Base-by-base conservation (phyloP, 768 basidiomycete genomes). In the Tylopilus felleus region DNA sequence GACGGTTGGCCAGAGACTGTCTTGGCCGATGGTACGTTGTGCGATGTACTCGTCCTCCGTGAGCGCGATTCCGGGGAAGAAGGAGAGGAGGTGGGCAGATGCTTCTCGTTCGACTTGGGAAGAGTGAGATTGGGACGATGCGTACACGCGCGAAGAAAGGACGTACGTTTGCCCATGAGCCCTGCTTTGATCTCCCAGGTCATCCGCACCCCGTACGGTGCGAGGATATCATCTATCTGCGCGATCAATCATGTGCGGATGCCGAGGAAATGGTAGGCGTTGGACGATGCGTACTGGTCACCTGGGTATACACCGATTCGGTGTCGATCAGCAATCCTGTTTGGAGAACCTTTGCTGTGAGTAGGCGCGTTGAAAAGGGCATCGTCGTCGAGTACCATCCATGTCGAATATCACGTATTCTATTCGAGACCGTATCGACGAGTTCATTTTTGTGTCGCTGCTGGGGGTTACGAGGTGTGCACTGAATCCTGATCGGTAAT, bases 141-240 rank as follows among this genome's bases (percentile, higher is more conserved):
- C 13, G 43, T 25, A 33, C 12, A 38, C 29, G n/a, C 17, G 23
- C 25, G 42, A 22, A 27, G 46, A 33, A 33, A 16, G 33, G 33
- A 21, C 76, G 51, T 45, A 90, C 90, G 81, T 75, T 87, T 89
- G 51, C 91, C 91, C 91, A 93, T 93, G 53, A 88, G 80, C 0
- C 86, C 88, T n/a, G 88, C 84, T 65, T 93, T 92, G 53, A 93
- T 90, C 52, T 89, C 85, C 90, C 90, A 92, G 4, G 88, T 88
- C 86, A 93, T 89, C 57, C 80, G 72, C 56, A 83, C 84, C 25
- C 88, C 90, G 62, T 86, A 85, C 12, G 75, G 77, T 17, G 76
- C 81, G 19, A 95, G 80, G 47, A 92, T 85, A 25, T 82, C 77
- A 72, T 93, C 90, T 88, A 61, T 44, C 44, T 53, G 39, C 8